These are phyloP conservation scores for Boletus semigastroideus DNA, from an alignment of 1,284 basidiomycete species.

Conservation along the genomic window DNA sequence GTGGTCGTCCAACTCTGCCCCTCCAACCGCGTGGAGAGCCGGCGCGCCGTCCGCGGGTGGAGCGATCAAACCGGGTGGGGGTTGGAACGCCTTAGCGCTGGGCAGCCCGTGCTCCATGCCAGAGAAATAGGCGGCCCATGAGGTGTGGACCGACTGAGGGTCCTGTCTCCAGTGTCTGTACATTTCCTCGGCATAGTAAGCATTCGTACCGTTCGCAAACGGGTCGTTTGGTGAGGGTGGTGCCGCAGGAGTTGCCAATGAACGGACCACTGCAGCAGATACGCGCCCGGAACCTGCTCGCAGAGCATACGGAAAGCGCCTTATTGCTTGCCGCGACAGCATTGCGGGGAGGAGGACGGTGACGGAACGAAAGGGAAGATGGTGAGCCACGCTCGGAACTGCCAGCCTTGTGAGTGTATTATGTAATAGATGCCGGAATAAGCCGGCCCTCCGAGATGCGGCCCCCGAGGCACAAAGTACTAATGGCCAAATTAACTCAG, in stretches of 20 bases:
- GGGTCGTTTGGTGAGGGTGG: slow-evolving; percentile 71
- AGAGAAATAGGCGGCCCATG: slow-evolving; percentile 95
- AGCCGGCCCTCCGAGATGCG: slow-evolving; percentile 10
- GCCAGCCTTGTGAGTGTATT: slow-evolving; percentile 7
- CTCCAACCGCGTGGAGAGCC: slow-evolving; percentile 68
- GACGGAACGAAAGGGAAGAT: not conserved
- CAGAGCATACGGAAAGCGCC: slow-evolving; percentile 31
- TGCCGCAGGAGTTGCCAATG: slow-evolving; percentile 49
- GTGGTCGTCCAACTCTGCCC: slow-evolving; percentile 87
- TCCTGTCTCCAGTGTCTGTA: slow-evolving; percentile 90
- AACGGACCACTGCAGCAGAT: slow-evolving; percentile 16
- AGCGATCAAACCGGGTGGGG: slow-evolving; percentile 74
- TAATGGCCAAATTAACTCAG: not conserved
- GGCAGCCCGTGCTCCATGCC: slow-evolving; percentile 90
- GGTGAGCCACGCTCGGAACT: slow-evolving; percentile 1
- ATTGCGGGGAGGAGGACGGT: slow-evolving; percentile 14
- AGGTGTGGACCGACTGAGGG: slow-evolving; percentile 89
- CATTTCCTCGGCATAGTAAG: slow-evolving; percentile 97
- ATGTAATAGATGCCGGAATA: slow-evolving; percentile 22
- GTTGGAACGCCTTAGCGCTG: slow-evolving; percentile 82
- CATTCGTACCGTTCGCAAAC: slow-evolving; percentile 90
- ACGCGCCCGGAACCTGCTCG: slow-evolving; percentile 16
- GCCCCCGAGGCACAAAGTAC: slow-evolving; percentile 1
- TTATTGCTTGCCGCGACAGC: slow-evolving; percentile 32
- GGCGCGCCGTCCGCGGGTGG: slow-evolving; percentile 81